Conservation (phyloP, 2,329 filamentous ascomycete species). For the Aspergillus latus region DNA sequence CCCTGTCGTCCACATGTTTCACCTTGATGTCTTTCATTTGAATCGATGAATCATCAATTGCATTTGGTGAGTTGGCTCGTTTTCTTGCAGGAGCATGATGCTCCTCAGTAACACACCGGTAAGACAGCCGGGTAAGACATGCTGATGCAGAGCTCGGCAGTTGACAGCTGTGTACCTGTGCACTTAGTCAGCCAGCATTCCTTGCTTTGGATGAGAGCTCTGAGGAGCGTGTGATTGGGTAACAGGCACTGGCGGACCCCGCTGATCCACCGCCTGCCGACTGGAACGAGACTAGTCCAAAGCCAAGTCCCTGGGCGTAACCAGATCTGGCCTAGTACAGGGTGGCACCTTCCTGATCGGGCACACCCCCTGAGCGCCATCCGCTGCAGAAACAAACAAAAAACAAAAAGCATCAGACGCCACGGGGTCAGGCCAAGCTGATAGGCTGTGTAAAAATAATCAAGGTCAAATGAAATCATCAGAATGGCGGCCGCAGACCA, state of each 20-base stretch:
- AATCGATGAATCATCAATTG: background rate
- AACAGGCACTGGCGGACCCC: background rate
- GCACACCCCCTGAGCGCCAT: conserved; percentile 1
- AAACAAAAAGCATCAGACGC: too few relatives aligned
- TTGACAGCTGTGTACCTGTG: background rate
- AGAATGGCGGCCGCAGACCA: background rate
- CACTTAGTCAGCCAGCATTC: background rate
- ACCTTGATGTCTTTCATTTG: background rate
- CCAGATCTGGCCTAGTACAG: background rate
- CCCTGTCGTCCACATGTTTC: background rate
- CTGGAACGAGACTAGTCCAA: background rate
- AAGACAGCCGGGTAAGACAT: background rate
- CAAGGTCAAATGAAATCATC: background rate
- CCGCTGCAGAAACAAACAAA: conserved; percentile 3
- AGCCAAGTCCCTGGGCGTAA: background rate
- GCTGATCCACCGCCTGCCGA: background rate
- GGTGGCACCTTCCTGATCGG: conserved; percentile 1
- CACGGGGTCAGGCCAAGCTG: background rate
- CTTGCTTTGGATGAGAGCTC: too few relatives aligned
- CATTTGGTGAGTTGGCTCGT: background rate
- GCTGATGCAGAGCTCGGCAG: background rate
- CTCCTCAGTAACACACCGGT: too few relatives aligned
- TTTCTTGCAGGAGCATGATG: background rate
- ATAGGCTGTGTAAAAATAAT: background rate
- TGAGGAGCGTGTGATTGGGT: background rate